Conservation (phyloP, 371 early-diverging fungal genomes). For the Mortierella sp. region DNA sequence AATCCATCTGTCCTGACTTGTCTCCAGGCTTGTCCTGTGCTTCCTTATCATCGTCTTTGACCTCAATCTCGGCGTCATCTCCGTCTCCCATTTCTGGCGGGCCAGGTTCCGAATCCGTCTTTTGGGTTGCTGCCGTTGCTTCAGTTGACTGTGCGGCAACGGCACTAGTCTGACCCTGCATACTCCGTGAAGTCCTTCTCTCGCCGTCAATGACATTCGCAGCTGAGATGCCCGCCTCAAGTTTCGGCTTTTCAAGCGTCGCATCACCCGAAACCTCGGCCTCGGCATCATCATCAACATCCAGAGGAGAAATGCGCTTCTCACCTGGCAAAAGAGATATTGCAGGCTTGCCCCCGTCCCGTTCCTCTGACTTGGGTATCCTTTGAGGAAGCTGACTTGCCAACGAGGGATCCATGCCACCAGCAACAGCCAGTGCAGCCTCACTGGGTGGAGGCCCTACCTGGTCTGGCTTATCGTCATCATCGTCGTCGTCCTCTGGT, state of each 20-base stretch:
- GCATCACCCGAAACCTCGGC: background rate
- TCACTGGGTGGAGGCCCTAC: conserved; percentile 55
- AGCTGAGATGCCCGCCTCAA: conserved; percentile 16
- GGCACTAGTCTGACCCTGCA: conserved; percentile 36
- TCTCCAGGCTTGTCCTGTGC: conserved; percentile 19
- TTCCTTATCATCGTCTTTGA: conserved; percentile 26
- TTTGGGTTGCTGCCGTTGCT: background rate
- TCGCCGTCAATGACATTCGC: conserved; percentile 29
- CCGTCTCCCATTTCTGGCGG: background rate
- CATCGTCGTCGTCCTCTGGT: conserved; percentile 50
- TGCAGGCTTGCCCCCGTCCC: conserved; percentile 1
- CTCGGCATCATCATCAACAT: conserved; percentile 5
- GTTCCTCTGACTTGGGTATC: conserved; percentile 27
- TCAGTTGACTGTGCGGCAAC: background rate
- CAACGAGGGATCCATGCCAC: conserved; percentile 54
- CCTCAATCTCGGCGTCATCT: background rate
- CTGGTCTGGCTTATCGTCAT: conserved; percentile 46
- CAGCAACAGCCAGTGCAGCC: conserved; percentile 55
- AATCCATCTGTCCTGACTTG: conserved; percentile 28
- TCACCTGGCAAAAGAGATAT: background rate
- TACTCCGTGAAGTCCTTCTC: conserved; percentile 39
- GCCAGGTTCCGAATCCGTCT: background rate
- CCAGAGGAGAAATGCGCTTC: conserved; percentile 15
- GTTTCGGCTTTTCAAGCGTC: conserved; percentile 5
- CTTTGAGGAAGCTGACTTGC: conserved; percentile 31